Evolutionary conservation across 129 eudicot genomes (phyloP), one percentile per base, ranked within the genome.

Genomic region (Flaveria bidentis): DNA sequence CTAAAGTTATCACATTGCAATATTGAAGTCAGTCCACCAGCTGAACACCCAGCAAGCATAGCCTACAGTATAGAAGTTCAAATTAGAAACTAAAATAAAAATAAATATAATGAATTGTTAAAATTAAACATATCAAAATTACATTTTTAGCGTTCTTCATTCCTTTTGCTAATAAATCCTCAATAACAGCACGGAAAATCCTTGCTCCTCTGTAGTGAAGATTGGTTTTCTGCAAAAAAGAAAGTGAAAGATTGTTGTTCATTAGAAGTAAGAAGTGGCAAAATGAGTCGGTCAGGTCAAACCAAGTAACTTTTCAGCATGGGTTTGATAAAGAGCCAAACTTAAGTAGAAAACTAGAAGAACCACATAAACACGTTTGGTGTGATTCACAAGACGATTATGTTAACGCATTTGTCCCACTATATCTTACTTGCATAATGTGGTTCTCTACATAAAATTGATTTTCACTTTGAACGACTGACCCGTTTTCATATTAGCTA

Each of bases 161-260:
- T 76, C 99, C 99, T 78, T 95, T 95, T 13, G 87, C 99, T 63
- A 95, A 75, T 61, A 95, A 80, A 72, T 95, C 99, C 26, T 87
- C 89, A 64, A 95, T 88, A 56, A 91, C 96, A 18, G 97, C 97
- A 60, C 79, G 79, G 71, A 92, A 95, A 36, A 91, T 82, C 79
- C 99, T 86, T 25, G 90, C 94, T 81, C 99, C 99, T 80, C 99
- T 83, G 81, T 67, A 95, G 85, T 87, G 85, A 77, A 94, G 96
- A 45, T 86, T 87, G n/a, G 96, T 91, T 28, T 46, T 82, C 97
- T 94, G 82, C 45, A 73, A 45, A 45, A 57, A 28, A 62, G 17
- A 62, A 63, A 5, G 14, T 12, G 17, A 61, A 26, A 61, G 36
- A 62, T 41, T 36, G 15, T 2, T 16, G 9, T 23, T 58, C 65